These are phyloP conservation scores for Penicillium subrubescens DNA, from an alignment of 495 filamentous ascomycete genomes.

Conservation along the genomic window DNA sequence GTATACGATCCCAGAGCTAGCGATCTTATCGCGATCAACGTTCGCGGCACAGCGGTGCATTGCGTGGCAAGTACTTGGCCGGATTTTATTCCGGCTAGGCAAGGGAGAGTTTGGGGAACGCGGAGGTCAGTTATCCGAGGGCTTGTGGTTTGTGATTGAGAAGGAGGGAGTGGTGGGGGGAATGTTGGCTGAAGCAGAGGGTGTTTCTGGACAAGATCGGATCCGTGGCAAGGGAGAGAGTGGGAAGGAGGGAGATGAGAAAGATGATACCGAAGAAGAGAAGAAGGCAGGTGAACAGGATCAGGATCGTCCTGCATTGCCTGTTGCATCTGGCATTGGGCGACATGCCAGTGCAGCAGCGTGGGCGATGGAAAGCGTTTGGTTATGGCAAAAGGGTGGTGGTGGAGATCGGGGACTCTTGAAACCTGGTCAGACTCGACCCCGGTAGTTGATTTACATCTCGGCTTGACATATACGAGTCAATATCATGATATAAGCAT, in stretches of 20 bases:
- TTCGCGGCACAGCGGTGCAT: slow-evolving; percentile 88
- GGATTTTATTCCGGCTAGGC: slow-evolving; percentile 82
- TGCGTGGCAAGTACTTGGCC: slow-evolving; percentile 86
- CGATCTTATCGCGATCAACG: slow-evolving; percentile 75
- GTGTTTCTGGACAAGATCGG: slow-evolving; percentile 25
- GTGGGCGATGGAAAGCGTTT: slow-evolving; percentile 88
- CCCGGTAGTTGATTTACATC: slow-evolving; percentile 20
- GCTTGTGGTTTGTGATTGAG: slow-evolving; percentile 75
- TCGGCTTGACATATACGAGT: background rate
- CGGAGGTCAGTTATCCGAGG: slow-evolving; percentile 58
- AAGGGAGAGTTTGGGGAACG: slow-evolving; percentile 73
- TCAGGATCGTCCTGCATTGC: background rate
- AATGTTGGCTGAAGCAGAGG: slow-evolving; percentile 67
- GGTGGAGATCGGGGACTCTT: slow-evolving; percentile 51
- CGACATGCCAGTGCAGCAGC: slow-evolving; percentile 67
- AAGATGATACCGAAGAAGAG: slow-evolving; percentile 9
- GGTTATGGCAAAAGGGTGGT: slow-evolving; percentile 86
- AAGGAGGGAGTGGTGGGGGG: slow-evolving; percentile 73
- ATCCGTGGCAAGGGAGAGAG: background rate
- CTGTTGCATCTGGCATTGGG: slow-evolving; percentile 36
- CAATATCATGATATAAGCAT: background rate
- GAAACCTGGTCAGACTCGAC: slow-evolving; percentile 39
- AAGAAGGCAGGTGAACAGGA: slow-evolving; percentile 13
- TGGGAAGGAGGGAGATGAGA: background rate
- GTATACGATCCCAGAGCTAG: slow-evolving; percentile 89